A percentile compares a stretch with the other conserved stretches of the same genome.
Evolutionary conservation across 169 alveolate species (phyloP).

Genomic region (Eimeria praecox): DNA sequence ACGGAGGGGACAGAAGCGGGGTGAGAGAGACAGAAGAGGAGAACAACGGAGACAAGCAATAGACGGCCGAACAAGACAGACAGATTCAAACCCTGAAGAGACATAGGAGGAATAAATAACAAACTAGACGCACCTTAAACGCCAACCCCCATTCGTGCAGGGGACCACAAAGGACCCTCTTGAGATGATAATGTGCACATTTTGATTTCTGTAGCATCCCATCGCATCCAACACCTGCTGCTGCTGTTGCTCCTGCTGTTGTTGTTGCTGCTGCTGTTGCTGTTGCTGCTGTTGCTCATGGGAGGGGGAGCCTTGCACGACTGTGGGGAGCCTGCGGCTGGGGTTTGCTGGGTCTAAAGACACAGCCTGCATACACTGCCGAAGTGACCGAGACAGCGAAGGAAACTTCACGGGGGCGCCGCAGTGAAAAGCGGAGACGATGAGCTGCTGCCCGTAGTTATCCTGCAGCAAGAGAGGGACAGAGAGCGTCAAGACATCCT

Average conservation of each 20-base stretch:
- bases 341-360: not conserved
- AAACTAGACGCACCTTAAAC: slow-evolving; percentile 27
- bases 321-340: not conserved
- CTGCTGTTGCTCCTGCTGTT: slow-evolving; percentile 56
- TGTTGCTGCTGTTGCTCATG: slow-evolving; percentile 58
- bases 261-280: slow-evolving; percentile 58
- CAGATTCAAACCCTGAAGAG: not conserved
- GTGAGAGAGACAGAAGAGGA: not conserved
- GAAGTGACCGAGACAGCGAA: not conserved
- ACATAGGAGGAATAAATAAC: not conserved
- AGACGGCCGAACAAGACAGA: not conserved
- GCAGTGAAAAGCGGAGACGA: slow-evolving; percentile 61
- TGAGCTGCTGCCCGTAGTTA: slow-evolving; percentile 58
- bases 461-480: slow-evolving; percentile 37
- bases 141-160: slow-evolving; percentile 64
- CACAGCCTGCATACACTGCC: not conserved
- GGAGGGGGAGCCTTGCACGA: not conserved
- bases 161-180: slow-evolving; percentile 54
- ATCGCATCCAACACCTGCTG: slow-evolving; percentile 43
- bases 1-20: not conserved
- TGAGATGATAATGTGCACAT: slow-evolving; percentile 41
- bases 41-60: not conserved
- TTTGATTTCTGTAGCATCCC: slow-evolving; percentile 51
- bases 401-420: slow-evolving; percentile 34
- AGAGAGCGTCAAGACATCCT: not conserved